Conservation (phyloP, 2,329 filamentous ascomycete genomes). For the Cercospora zeina region DNA sequence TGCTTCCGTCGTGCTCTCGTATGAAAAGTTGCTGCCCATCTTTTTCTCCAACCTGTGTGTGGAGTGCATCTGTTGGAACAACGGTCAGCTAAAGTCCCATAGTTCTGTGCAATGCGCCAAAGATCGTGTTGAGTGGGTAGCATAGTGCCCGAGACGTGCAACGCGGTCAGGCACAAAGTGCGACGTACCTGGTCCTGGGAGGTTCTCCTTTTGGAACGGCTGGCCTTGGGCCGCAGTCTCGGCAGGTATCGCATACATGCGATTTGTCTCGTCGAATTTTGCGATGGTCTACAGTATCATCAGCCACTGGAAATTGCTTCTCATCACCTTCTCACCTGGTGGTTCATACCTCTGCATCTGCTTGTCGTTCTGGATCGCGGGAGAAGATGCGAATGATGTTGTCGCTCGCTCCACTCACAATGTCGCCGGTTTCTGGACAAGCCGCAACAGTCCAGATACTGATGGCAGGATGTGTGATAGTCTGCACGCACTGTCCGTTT, state of each 20-base stretch:
- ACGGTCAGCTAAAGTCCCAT: neutral
- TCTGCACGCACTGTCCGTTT: slow-evolving; percentile 80
- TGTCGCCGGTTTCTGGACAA: slow-evolving; percentile 79
- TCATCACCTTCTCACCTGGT: too few relatives aligned
- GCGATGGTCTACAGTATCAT: slow-evolving; percentile 49
- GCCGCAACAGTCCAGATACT: slow-evolving; percentile 94
- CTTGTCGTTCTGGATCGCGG: slow-evolving; percentile 66
- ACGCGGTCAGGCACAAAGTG: slow-evolving; percentile 12
- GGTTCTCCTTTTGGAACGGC: slow-evolving; percentile 82
- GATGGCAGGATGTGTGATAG: slow-evolving; percentile 94
- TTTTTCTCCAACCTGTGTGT: slow-evolving; percentile 81
- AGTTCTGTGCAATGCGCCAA: neutral
- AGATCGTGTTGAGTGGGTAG: neutral
- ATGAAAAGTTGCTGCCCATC: slow-evolving; percentile 96
- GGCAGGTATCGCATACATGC: slow-evolving; percentile 42
- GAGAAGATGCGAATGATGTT: slow-evolving; percentile 82
- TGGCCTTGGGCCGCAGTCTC: slow-evolving; percentile 66
- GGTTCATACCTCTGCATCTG: slow-evolving; percentile 60
- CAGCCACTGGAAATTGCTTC: neutral
- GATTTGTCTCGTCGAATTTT: slow-evolving; percentile 71
- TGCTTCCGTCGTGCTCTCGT: slow-evolving; percentile 72
- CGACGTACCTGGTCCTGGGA: slow-evolving; percentile 66
- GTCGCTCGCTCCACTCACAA: slow-evolving; percentile 91
- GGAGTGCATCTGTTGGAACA: slow-evolving; percentile 65
- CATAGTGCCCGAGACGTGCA: neutral